Conservation (phyloP, 2,329 filamentous ascomycete species). For the Colletotrichum karsti region DNA sequence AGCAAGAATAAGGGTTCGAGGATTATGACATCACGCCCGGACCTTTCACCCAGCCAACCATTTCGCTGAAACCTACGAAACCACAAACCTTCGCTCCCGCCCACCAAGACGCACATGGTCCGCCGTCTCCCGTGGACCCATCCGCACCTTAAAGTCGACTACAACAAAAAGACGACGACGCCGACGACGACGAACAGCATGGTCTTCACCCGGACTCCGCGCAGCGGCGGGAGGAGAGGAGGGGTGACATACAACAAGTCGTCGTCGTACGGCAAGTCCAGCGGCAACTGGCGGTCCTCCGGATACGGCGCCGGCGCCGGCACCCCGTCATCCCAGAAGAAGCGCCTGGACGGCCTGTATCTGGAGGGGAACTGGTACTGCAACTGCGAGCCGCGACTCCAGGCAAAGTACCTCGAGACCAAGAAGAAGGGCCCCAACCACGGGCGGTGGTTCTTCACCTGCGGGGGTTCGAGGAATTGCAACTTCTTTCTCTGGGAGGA, state of each 20-base stretch:
- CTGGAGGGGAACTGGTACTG: slow-evolving; percentile 47
- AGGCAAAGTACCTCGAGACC: slow-evolving; percentile 44
- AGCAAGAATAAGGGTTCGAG: neutral
- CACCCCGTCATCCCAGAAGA: slow-evolving; percentile 35
- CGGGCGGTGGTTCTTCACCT: slow-evolving; percentile 53
- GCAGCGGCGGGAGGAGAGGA: slow-evolving; percentile 10
- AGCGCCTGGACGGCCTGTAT: slow-evolving; percentile 43
- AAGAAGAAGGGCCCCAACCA: slow-evolving; percentile 48
- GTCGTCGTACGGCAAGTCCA: neutral
- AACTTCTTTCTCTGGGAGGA: slow-evolving; percentile 56
- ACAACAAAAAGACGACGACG: neutral
- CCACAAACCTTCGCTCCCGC: neutral
- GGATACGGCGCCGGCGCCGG: neutral
- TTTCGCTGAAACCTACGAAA: neutral
- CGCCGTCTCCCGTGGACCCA: slow-evolving; percentile 27
- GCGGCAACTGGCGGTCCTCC: neutral
- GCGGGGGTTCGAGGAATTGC: slow-evolving; percentile 46
- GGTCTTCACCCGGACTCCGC: slow-evolving; percentile 6
- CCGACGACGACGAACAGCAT: neutral
- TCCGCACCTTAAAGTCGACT: slow-evolving; percentile 20
- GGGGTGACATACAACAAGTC: slow-evolving; percentile 9
- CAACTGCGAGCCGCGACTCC: slow-evolving; percentile 51
- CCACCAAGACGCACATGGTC: slow-evolving; percentile 13
- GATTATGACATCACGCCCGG: slow-evolving; percentile 10
- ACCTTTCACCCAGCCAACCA: neutral